These are phyloP conservation scores for Aspergillus sclerotioniger DNA, from an alignment of 495 filamentous ascomycete species.

Conservation along the genomic window DNA sequence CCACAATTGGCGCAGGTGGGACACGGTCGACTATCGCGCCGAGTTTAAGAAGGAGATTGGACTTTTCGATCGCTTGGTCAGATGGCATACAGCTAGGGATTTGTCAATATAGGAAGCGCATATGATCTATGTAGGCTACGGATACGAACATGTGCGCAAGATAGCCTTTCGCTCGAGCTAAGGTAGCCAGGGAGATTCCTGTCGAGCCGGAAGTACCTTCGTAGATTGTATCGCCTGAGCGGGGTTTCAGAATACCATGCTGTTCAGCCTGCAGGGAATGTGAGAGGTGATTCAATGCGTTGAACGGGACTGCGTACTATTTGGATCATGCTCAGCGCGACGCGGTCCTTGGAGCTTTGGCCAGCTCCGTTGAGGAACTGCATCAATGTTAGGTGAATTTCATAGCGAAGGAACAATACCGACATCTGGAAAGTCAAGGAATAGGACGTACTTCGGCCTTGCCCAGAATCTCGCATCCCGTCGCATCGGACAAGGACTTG, in stretches of 20 bases:
- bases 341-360: slow-evolving; percentile 91
- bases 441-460: slow-evolving; percentile 72
- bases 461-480: slow-evolving; percentile 86
- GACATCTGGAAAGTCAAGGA: neutral
- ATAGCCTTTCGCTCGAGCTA: slow-evolving; percentile 87
- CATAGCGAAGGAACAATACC: slow-evolving; percentile 1
- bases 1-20: slow-evolving; percentile 84
- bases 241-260: slow-evolving; percentile 69
- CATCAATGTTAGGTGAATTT: slow-evolving; percentile 1
- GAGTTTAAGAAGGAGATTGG: slow-evolving; percentile 80
- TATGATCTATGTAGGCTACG: neutral
- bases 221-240: slow-evolving; percentile 89
- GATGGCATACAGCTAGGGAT: slow-evolving; percentile 78
- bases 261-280: slow-evolving; percentile 63
- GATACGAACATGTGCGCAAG: slow-evolving; percentile 74
- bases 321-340: slow-evolving; percentile 84
- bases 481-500: slow-evolving; percentile 84
- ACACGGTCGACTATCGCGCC: slow-evolving; percentile 89
- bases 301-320: slow-evolving; percentile 44
- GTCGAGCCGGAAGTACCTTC: slow-evolving; percentile 96
- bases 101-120: slow-evolving; percentile 11
- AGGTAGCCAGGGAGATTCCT: slow-evolving; percentile 86
- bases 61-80: slow-evolving; percentile 88
- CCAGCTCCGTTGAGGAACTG: slow-evolving; percentile 93
- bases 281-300: slow-evolving; percentile 16